Evolutionary conservation across 1,139 yeast genomes (phyloP), one percentile per base, ranked within the genome.

Genomic region (Hanseniaspora uvarum): DNA sequence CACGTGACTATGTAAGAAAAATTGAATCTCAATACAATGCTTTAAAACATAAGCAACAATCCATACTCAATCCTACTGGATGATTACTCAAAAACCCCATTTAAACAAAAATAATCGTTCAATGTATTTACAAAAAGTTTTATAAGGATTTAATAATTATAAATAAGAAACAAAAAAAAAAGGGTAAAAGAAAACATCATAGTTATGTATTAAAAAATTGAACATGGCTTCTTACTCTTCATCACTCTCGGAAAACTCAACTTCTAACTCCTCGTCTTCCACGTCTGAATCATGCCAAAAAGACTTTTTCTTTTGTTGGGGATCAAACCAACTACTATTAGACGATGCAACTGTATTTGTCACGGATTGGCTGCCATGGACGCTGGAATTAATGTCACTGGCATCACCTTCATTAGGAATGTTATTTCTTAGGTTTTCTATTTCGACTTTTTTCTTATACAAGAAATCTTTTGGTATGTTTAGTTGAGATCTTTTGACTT

Each of bases 401-500:
- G 18, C 37, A 28, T 16, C 26, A 16, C 2, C 30, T 7, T n/a
- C 21, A 26, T n/a, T 36, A 5, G n/a, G 28, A 8, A 21, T 26
- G 26, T 36, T 36, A 18, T 46, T 36, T 24, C 30, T 26, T 4
- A 36, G 18, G 10, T 41, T 40, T 5, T 40, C 45, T 26, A 40
- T 24, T 33, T 40, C 45, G 14, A 21, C 34, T 21, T 45, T 21
- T 12, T 46, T 70, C 47, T 78, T 80, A 21, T 96, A 96, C 82
- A 87, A 81, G 65, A 86, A 87, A 55, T 85, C 96, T 54, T 76
- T 78, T 19, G 97, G 98, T 55, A 89, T 85, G 66, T 87, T 89
- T 56, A 78, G 78, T 65, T 82, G 84, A 40, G 94, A 84, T 61
- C 86, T 77, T 59, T 82, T 87, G 45, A 92, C 97, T 65, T 87